Conservation (phyloP, 495 filamentous ascomycete genomes). For the Penicillium cataractarum region DNA sequence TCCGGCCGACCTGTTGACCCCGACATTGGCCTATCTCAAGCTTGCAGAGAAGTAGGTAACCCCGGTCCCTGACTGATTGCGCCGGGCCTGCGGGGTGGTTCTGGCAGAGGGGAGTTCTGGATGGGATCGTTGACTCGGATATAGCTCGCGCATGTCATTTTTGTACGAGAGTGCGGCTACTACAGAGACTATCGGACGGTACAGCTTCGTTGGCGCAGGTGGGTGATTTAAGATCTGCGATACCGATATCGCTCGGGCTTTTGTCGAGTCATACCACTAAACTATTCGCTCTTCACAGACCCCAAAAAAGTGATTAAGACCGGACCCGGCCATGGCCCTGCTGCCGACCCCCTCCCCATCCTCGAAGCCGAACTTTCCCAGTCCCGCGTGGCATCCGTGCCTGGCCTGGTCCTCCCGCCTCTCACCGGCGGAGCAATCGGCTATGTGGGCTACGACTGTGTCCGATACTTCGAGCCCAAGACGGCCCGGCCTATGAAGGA, state of each 20-base stretch:
- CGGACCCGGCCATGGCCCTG: conserved; percentile 81
- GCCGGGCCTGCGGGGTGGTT: conserved; percentile 9
- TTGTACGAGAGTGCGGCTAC: conserved; percentile 94
- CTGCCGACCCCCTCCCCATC: conserved; percentile 77
- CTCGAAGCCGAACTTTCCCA: conserved; percentile 79
- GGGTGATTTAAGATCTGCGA: conserved; percentile 21
- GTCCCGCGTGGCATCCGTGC: conserved; percentile 76
- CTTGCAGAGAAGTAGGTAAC: conserved; percentile 69
- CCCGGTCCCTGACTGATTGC: background rate
- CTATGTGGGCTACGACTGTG: conserved; percentile 96
- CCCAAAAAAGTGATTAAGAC: conserved; percentile 86
- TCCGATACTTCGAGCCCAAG: conserved; percentile 95
- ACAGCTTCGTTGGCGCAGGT: conserved; percentile 93
- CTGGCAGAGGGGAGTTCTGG: conserved; percentile 9
- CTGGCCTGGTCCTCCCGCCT: conserved; percentile 77
- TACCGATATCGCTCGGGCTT: conserved; percentile 9
- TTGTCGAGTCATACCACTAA: conserved; percentile 8
- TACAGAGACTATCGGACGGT: conserved; percentile 85
- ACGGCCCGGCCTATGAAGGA: conserved; percentile 86
- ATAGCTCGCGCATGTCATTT: conserved; percentile 61
- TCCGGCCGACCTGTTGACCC: conserved; percentile 88
- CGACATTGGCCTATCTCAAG: conserved; percentile 89
- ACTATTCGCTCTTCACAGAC: conserved; percentile 45
- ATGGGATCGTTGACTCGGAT: conserved; percentile 19
- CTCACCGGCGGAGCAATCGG: conserved; percentile 91